A percentile compares a stretch with the other conserved stretches of the same genome.
These are phyloP conservation scores for Triticum monococcum DNA, from an alignment of 176 grass and related monocot species.

Conservation along the genomic window DNA sequence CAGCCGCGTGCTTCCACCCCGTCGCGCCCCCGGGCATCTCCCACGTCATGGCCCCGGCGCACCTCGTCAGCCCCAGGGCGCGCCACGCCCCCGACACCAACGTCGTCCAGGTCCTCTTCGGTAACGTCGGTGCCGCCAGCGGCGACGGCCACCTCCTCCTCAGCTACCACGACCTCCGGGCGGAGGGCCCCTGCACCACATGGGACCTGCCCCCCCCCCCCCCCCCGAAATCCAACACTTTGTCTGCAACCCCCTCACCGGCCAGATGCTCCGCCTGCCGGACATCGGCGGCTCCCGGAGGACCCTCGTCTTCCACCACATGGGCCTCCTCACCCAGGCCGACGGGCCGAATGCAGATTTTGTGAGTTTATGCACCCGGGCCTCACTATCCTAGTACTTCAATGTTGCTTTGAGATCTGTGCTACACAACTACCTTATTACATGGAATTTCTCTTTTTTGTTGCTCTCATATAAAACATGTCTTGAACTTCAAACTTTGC, in stretches of 20 bases:
- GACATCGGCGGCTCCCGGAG: background rate
- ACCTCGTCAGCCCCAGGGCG: background rate
- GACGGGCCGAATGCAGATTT: background rate
- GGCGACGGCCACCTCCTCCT: slow-evolving; percentile 1
- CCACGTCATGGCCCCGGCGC: background rate
- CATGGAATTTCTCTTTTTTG: too few species aligned
- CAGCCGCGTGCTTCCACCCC: background rate
- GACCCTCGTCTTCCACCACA: background rate
- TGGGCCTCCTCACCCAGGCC: background rate
- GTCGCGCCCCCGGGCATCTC: background rate
- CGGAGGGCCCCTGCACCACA: background rate
- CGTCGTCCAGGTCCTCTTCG: background rate
- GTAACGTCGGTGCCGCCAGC: background rate
- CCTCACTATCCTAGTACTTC: too few species aligned
- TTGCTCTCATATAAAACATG: too few species aligned
- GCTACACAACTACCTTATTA: too few species aligned
- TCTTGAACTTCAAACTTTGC: too few species aligned
- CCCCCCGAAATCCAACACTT: background rate
- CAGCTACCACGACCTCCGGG: background rate
- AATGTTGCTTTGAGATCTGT: too few species aligned
- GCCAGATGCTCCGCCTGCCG: slow-evolving; percentile 16
- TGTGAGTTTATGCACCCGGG: too few species aligned
- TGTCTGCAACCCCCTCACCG: background rate
- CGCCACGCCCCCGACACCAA: background rate
- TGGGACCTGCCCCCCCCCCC: background rate